phyloP scores from a whole-genome alignment of 306 rosid genomes.

The Psophocarpus tetragonolobus region DNA sequence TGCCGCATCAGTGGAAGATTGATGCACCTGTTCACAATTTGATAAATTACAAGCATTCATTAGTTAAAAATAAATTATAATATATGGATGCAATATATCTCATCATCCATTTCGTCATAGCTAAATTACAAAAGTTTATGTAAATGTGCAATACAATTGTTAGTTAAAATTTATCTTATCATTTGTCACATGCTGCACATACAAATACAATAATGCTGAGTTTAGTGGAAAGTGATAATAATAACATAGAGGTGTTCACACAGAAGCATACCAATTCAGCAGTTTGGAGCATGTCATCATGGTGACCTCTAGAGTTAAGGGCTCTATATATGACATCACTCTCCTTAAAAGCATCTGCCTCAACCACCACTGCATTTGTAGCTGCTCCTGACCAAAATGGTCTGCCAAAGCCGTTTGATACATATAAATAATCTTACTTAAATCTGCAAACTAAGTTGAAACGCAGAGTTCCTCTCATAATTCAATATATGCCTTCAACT shows the following conservation, averaged over 20 bases:
- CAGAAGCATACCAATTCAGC: slow-evolving; percentile 64
- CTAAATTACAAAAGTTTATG: not conserved
- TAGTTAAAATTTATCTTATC: not conserved
- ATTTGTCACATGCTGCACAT: not conserved
- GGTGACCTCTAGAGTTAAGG: slow-evolving; percentile 72
- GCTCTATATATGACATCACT: slow-evolving; percentile 72
- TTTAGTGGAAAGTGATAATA: not conserved
- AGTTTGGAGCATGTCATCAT: slow-evolving; percentile 78
- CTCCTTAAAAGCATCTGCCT: slow-evolving; percentile 98
- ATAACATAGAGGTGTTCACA: not conserved
- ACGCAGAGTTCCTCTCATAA: not conserved
- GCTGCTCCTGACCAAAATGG: slow-evolving; percentile 72
- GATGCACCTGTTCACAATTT: slow-evolving; percentile 62
- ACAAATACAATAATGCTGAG: not conserved
- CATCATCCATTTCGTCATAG: not conserved
- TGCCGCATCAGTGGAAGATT: slow-evolving; percentile 85
- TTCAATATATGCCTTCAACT: not conserved
- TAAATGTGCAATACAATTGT: not conserved
- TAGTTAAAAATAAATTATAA: not conserved
- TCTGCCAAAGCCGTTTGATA: slow-evolving; percentile 45
- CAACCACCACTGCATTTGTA: slow-evolving; percentile 67
- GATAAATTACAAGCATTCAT: not conserved
- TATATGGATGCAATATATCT: not conserved
- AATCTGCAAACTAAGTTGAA: not conserved
- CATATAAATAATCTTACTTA: not conserved